Evolutionary conservation across 2,329 filamentous ascomycete species (phyloP).

Genomic region (Alternaria longipes): DNA sequence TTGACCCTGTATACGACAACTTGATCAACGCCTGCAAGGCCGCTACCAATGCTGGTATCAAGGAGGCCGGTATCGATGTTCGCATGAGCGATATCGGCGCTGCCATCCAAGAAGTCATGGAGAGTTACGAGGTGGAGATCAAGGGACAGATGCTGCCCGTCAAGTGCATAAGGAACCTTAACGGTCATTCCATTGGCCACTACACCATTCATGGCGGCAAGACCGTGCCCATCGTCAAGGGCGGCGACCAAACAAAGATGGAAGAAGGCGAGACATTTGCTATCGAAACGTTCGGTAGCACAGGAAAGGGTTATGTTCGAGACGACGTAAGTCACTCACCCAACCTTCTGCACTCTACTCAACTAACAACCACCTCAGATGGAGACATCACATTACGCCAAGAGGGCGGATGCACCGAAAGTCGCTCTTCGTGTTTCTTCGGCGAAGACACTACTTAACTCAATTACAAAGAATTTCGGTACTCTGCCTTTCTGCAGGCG

Average conservation of each 20-base stretch:
- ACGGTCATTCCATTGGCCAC: conserved; percentile 87
- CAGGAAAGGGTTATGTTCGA: conserved; percentile 84
- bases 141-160: conserved; percentile 80
- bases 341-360: background rate
- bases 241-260: conserved; percentile 90
- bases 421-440: conserved; percentile 80
- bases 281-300: conserved; percentile 95
- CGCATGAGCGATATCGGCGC: conserved; percentile 86
- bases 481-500: conserved; percentile 90
- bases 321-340: conserved; percentile 70
- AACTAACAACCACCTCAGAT: conserved; percentile 55
- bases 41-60: conserved; percentile 78
- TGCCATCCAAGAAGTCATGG: conserved; percentile 89
- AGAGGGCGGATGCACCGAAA: conserved; percentile 75
- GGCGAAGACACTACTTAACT: conserved; percentile 83
- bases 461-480: conserved; percentile 96
- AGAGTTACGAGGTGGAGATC: conserved; percentile 89
- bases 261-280: conserved; percentile 96
- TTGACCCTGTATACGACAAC: conserved; percentile 74
- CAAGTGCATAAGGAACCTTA: conserved; percentile 87
- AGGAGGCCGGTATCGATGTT: conserved; percentile 90
- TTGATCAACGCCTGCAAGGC: conserved; percentile 72
- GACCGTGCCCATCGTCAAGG: conserved; percentile 93
- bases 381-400: conserved; percentile 89
- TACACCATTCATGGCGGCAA: conserved; percentile 93